Conservation (phyloP, 805 yeast genomes). For the Zygosaccharomyces pseudorouxii region DNA sequence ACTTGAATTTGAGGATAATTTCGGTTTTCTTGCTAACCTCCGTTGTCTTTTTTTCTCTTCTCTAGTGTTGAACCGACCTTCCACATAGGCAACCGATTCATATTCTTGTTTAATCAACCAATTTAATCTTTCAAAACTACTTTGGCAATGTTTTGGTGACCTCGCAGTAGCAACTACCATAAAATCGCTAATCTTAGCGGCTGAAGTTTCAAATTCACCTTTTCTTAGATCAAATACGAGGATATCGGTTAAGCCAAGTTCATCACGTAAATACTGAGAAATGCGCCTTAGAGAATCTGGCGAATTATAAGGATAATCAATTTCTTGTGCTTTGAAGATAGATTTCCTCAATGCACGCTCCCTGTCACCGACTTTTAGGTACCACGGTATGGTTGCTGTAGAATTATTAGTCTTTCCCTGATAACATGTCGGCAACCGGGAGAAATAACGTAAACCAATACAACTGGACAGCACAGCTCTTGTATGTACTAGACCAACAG, state of each 20-base stretch:
- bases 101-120: conserved; percentile 52
- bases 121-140: conserved; percentile 59
- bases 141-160: conserved; percentile 67
- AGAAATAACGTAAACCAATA: background rate
- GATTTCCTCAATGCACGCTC: conserved; percentile 37
- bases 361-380: conserved; percentile 41
- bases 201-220: conserved; percentile 37
- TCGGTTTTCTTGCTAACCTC: conserved; percentile 49
- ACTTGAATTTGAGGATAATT: conserved; percentile 50
- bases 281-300: conserved; percentile 45
- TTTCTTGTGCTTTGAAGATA: conserved; percentile 40
- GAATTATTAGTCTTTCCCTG: background rate
- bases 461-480: background rate
- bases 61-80: conserved; percentile 65
- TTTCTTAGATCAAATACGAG: conserved; percentile 58
- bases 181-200: conserved; percentile 38
- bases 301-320: conserved; percentile 54
- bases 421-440: background rate
- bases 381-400: conserved; percentile 49
- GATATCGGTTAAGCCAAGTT: conserved; percentile 64
- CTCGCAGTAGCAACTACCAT: conserved; percentile 72
- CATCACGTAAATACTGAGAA: conserved; percentile 43
- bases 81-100: conserved; percentile 48
- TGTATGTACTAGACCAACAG: background rate
- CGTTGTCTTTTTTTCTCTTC: conserved; percentile 48